Evolutionary conservation across 78 protist genomes (phyloP).

Genomic region (Cavenderia fasciculata): DNA sequence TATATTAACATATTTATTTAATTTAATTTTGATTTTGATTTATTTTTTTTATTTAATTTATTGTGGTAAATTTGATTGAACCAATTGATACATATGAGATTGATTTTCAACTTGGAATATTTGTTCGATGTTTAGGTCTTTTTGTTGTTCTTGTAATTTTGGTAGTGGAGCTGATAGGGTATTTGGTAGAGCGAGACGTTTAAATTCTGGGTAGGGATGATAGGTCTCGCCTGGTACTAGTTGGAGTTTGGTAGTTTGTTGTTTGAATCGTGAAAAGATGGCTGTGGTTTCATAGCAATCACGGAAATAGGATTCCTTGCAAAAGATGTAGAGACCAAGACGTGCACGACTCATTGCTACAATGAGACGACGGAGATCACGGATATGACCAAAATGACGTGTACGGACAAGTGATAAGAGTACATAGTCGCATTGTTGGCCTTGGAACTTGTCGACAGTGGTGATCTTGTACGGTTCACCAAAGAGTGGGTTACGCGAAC

Average conservation of each 20-base stretch:
- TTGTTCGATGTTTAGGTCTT: neutral
- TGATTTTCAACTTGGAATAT: neutral
- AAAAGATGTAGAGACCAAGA: conserved; percentile 95
- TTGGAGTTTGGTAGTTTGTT: conserved; percentile 57
- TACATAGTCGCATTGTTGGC: conserved; percentile 96
- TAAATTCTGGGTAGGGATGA: conserved; percentile 41
- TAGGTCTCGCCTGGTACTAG: conserved; percentile 66
- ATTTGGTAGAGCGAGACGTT: neutral
- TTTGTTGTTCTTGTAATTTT: neutral
- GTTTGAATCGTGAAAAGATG: conserved; percentile 29
- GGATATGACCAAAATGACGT: conserved; percentile 89
- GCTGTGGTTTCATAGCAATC: conserved; percentile 84
- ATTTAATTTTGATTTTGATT: too few species aligned
- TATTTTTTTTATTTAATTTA: too few species aligned
- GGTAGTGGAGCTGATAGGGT: conserved; percentile 5
- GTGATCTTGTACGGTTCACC: conserved; percentile 89
- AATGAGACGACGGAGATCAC: conserved; percentile 89
- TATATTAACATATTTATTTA: too few species aligned
- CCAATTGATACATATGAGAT: conserved; percentile 48
- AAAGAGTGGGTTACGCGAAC: conserved; percentile 37
- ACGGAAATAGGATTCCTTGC: conserved; percentile 82
- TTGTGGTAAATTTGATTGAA: conserved; percentile 18
- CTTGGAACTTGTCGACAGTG: conserved; percentile 97
- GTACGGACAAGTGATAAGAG: conserved; percentile 97
- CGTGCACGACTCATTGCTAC: conserved; percentile 98